Evolutionary conservation across 768 basidiomycete genomes (phyloP).

Genomic region (Kwoniella botswanensis): DNA sequence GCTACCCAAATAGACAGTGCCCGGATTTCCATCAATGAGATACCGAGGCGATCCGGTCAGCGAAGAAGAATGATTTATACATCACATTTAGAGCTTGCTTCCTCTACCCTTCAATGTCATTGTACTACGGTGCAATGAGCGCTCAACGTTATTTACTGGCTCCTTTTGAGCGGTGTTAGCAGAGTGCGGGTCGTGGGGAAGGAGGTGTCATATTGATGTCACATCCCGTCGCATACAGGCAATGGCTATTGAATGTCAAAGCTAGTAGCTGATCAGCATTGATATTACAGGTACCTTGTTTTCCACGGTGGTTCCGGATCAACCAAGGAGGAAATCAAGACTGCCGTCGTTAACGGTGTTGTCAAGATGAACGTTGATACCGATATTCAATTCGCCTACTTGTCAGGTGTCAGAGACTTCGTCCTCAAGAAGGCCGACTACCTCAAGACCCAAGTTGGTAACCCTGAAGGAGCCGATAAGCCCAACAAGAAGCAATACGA

Average conservation of each 20-base stretch:
- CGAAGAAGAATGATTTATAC: slow-evolving; percentile 37
- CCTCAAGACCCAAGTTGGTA: slow-evolving; percentile 87
- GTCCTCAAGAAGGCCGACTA: slow-evolving; percentile 83
- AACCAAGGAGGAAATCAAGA: slow-evolving; percentile 90
- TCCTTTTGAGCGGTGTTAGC: slow-evolving; percentile 37
- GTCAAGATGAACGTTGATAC: slow-evolving; percentile 99
- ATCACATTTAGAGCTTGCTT: slow-evolving; percentile 55
- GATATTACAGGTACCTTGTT: slow-evolving; percentile 77
- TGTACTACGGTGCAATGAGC: slow-evolving; percentile 18
- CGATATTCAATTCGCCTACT: slow-evolving; percentile 71
- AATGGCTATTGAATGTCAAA: background rate
- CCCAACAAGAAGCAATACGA: slow-evolving; percentile 99
- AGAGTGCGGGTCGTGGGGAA: slow-evolving; percentile 45
- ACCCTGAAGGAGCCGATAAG: slow-evolving; percentile 95
- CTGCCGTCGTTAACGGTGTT: slow-evolving; percentile 87
- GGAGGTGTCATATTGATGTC: slow-evolving; percentile 54
- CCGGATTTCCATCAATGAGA: slow-evolving; percentile 45
- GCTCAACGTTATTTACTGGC: slow-evolving; percentile 12
- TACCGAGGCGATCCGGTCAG: slow-evolving; percentile 55
- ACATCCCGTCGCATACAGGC: slow-evolving; percentile 28
- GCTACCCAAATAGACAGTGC: slow-evolving; percentile 57
- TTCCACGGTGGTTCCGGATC: slow-evolving; percentile 99
- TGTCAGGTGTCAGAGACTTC: slow-evolving; percentile 87
- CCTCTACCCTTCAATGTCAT: slow-evolving; percentile 34
- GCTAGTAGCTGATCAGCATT: background rate